Conservation (phyloP, 2,329 filamentous ascomycete species). For the Hortaea werneckii region DNA sequence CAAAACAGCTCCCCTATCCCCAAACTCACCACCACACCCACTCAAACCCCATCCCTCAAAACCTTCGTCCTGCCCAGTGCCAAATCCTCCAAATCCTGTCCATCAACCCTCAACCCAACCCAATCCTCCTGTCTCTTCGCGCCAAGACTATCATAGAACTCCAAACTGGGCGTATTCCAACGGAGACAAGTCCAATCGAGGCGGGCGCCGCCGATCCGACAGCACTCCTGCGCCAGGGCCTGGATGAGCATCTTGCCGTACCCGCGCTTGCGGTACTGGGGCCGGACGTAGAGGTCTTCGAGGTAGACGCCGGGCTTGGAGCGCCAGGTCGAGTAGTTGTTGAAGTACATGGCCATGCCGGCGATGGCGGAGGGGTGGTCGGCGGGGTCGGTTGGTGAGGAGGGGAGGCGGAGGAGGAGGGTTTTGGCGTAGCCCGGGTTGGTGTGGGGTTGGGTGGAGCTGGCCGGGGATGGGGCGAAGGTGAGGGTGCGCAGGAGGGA, state of each 20-base stretch:
- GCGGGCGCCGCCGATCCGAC: constrained; percentile 60
- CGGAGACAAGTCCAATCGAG: constrained; percentile 87
- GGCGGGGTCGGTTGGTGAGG: constrained; percentile 31
- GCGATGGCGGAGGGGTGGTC: constrained; percentile 37
- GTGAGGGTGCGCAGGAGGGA: constrained; percentile 66
- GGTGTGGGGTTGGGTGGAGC: constrained; percentile 26
- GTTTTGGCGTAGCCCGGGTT: constrained; percentile 61
- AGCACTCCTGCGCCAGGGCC: constrained; percentile 67
- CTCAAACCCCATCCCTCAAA: neutral
- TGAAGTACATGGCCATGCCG: constrained; percentile 85
- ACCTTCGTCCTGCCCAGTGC: constrained; percentile 26
- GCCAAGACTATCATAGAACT: constrained; percentile 62
- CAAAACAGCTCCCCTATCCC: no score
- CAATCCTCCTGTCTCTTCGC: constrained; percentile 59
- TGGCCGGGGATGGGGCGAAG: constrained; percentile 47
- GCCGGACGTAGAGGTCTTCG: constrained; percentile 80
- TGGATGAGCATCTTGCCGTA: constrained; percentile 70
- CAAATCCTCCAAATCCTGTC: constrained; percentile 52
- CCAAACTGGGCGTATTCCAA: constrained; percentile 85
- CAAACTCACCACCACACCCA: neutral
- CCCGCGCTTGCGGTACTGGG: constrained; percentile 59
- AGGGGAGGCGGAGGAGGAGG: constrained; percentile 46
- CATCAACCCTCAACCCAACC: constrained; percentile 66
- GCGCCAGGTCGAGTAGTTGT: constrained; percentile 92
- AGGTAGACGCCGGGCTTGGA: constrained; percentile 82